A percentile compares a stretch with the other conserved stretches of the same genome.
Evolutionary conservation across 768 basidiomycete species (phyloP).

Genomic region (Pisolithus tinctorius): DNA sequence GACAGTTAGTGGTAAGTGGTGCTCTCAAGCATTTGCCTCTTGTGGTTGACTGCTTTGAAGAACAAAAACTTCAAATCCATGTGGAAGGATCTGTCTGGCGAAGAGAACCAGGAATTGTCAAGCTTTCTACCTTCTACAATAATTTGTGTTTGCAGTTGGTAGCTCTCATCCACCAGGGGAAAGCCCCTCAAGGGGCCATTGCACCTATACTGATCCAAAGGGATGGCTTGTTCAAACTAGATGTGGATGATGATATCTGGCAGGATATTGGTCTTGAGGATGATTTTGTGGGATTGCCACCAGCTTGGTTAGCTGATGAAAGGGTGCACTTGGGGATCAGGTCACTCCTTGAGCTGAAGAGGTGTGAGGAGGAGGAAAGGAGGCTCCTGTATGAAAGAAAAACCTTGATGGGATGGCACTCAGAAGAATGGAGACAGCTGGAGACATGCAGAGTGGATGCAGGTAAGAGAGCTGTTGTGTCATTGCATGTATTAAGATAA

Average conservation of each 20-base stretch:
- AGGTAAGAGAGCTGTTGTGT: neutral
- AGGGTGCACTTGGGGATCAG: no score
- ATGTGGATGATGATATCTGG: constrained; percentile 34
- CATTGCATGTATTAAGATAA: no score
- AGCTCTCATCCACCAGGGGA: constrained; percentile 9
- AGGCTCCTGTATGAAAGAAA: no score
- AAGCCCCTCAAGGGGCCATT: constrained; percentile 19
- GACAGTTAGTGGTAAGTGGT: no score
- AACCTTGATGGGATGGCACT: constrained; percentile 22
- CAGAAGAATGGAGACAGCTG: constrained; percentile 19
- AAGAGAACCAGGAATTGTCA: constrained; percentile 22
- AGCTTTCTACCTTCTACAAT: constrained; percentile 23
- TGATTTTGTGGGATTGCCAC: constrained; percentile 4
- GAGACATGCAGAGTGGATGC: neutral
- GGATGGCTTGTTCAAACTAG: constrained; percentile 22
- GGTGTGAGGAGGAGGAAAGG: no score
- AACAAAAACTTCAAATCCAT: constrained; percentile 23
- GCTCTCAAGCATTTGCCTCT: neutral
- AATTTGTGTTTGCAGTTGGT: constrained; percentile 18
- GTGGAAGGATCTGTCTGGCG: constrained; percentile 18
- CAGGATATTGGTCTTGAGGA: constrained; percentile 26
- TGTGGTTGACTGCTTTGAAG: constrained; percentile 1
- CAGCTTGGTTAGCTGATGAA: no score
- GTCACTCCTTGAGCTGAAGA: no score
- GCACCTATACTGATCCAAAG: constrained; percentile 17